Conservation (phyloP, 2,329 filamentous ascomycete genomes). For the Aspergillus bombycis region DNA sequence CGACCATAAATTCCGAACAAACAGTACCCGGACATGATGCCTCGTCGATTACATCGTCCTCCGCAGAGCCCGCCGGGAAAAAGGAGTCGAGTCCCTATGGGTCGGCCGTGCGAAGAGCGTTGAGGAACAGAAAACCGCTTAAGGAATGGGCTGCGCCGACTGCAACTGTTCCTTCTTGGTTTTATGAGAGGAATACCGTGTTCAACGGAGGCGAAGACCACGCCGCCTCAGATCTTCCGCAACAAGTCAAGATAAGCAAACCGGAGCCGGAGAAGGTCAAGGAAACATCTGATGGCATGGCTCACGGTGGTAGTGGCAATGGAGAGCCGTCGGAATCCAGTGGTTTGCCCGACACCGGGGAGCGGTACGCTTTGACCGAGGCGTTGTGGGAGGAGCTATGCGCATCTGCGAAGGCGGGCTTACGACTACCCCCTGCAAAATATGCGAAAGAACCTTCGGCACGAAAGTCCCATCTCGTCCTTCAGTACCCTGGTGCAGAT, state of each 20-base stretch:
- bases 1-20: conserved; percentile 23
- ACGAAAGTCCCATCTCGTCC: conserved; percentile 59
- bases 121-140: conserved; percentile 37
- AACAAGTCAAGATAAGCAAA: conserved; percentile 33
- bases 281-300: conserved; percentile 10
- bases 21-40: conserved; percentile 19
- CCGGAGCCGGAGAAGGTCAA: conserved; percentile 23
- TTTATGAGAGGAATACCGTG: conserved; percentile 39
- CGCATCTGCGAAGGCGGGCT: conserved; percentile 54
- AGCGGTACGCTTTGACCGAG: conserved; percentile 45
- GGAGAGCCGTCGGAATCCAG: conserved; percentile 23
- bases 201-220: conserved; percentile 23
- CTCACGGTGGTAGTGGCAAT: conserved; percentile 31
- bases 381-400: conserved; percentile 53
- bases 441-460: conserved; percentile 52
- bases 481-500: conserved; percentile 62
- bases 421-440: conserved; percentile 46
- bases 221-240: conserved; percentile 16
- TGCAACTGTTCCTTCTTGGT: conserved; percentile 42
- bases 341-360: conserved; percentile 20
- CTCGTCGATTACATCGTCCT: conserved; percentile 13
- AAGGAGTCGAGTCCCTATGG: conserved; percentile 40
- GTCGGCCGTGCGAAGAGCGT: conserved; percentile 42
- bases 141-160: conserved; percentile 24
- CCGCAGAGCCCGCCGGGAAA: conserved; percentile 22